Evolutionary conservation across 441 rosid species (phyloP).

Genomic region (Eutrema salsugineum): DNA sequence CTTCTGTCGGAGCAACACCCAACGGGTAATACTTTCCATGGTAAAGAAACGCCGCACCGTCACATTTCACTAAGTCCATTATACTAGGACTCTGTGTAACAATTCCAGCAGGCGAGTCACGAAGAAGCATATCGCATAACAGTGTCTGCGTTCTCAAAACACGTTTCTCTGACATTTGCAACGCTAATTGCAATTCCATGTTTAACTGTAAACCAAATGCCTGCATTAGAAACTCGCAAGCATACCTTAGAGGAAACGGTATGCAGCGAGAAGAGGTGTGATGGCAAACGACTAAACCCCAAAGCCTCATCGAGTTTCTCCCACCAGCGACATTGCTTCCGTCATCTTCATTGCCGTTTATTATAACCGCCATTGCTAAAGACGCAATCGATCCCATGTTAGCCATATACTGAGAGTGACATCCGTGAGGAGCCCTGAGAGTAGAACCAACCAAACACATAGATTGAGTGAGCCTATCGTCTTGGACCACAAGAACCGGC

Average conservation of each 20-base stretch:
- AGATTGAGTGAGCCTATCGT: constrained; percentile 77
- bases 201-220: constrained; percentile 94
- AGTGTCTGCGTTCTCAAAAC: constrained; percentile 90
- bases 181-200: constrained; percentile 92
- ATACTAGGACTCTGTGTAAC: constrained; percentile 93
- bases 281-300: constrained; percentile 99
- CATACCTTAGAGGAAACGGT: constrained; percentile 88
- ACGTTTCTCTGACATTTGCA: constrained; percentile 80
- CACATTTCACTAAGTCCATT: constrained; percentile 90
- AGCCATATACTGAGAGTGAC: constrained; percentile 97
- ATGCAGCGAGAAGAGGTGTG: constrained; percentile 90
- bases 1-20: constrained; percentile 82
- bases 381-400: constrained; percentile 95
- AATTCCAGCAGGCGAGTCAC: constrained; percentile 89
- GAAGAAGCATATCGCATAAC: constrained; percentile 94
- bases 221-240: constrained; percentile 97
- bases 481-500: constrained; percentile 63
- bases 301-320: constrained; percentile 69
- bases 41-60: constrained; percentile 88
- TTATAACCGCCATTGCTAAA: constrained; percentile 84
- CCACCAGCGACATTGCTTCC: constrained; percentile 40
- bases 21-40: constrained; percentile 64
- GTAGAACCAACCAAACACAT: constrained; percentile 95
- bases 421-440: constrained; percentile 91
- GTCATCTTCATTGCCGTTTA: constrained; percentile 80